Conservation (phyloP, 2,329 filamentous ascomycete species). For the Diaporthe velutina region DNA sequence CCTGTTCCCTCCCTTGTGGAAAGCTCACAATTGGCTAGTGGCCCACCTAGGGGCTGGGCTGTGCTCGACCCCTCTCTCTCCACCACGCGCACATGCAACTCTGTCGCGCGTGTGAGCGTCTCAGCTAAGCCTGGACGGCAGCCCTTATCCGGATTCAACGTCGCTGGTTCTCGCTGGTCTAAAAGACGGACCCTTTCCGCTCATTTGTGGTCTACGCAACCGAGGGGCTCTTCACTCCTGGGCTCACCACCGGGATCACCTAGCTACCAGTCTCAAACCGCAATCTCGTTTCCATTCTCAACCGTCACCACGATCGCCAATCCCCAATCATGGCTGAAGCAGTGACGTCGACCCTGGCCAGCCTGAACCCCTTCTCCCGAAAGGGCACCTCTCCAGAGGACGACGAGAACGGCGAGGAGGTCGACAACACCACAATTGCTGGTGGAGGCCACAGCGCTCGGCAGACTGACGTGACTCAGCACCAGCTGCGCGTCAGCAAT, state of each 20-base stretch:
- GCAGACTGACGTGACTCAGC: conserved; percentile 60
- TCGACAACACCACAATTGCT: conserved; percentile 64
- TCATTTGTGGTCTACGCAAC: neutral
- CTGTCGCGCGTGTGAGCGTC: neutral
- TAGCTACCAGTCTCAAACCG: neutral
- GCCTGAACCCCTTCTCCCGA: conserved; percentile 55
- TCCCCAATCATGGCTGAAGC: conserved; percentile 26
- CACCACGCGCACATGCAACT: neutral
- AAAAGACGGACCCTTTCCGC: conserved; percentile 9
- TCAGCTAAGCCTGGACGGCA: conserved; percentile 10
- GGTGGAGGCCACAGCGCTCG: conserved; percentile 71
- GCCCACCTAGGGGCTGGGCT: conserved; percentile 28
- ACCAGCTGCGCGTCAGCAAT: conserved; percentile 69
- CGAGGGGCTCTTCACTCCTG: neutral
- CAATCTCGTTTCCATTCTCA: neutral
- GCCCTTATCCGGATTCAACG: neutral
- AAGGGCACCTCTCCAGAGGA: conserved; percentile 54
- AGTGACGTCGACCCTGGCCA: conserved; percentile 45
- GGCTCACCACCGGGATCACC: neutral
- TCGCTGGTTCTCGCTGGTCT: neutral
- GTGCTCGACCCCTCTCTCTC: conserved; percentile 27
- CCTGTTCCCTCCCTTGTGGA: neutral
- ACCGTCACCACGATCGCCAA: too few species aligned
- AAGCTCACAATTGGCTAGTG: neutral
- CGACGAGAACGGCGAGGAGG: conserved; percentile 62